Evolutionary conservation across 371 early-diverging fungal genomes (phyloP).

Genomic region (Syncephalis plumigaleata): DNA sequence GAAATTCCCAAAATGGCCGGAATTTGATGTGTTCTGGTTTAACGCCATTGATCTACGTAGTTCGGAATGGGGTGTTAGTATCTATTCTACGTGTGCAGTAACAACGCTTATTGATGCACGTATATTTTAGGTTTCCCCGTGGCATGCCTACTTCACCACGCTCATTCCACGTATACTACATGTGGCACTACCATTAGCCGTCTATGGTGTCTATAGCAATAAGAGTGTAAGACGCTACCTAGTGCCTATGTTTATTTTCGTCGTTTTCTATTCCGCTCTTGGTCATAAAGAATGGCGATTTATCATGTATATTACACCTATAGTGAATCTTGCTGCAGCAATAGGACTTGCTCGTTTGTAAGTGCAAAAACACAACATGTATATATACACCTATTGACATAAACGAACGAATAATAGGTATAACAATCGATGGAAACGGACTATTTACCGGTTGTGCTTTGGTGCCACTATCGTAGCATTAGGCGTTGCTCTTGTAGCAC

Average conservation of each 20-base stretch:
- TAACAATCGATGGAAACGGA: not conserved
- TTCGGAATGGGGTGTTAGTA: constrained; percentile 51
- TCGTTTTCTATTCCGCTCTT: constrained; percentile 47
- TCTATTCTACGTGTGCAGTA: too few relatives aligned
- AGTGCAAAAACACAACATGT: too few relatives aligned
- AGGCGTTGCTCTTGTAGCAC: not conserved
- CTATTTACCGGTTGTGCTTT: not conserved
- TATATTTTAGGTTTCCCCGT: constrained; percentile 40
- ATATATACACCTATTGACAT: too few relatives aligned
- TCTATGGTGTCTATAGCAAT: constrained; percentile 11
- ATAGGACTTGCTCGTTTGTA: not conserved
- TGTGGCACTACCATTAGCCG: constrained; percentile 42
- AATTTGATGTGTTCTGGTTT: constrained; percentile 66
- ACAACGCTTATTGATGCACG: too few relatives aligned
- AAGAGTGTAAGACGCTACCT: constrained; percentile 16
- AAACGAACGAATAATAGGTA: too few relatives aligned
- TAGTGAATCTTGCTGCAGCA: constrained; percentile 65
- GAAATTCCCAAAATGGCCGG: constrained; percentile 64
- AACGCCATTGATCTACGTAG: constrained; percentile 66
- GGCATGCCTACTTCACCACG: constrained; percentile 44
- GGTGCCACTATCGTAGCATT: not conserved
- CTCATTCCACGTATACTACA: constrained; percentile 64
- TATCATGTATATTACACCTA: constrained; percentile 70
- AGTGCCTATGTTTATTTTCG: constrained; percentile 31
- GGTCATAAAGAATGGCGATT: constrained; percentile 97